phyloP scores from a whole-genome alignment of 768 basidiomycete species.

The Rhodosporidiobolus sp. region DNA sequence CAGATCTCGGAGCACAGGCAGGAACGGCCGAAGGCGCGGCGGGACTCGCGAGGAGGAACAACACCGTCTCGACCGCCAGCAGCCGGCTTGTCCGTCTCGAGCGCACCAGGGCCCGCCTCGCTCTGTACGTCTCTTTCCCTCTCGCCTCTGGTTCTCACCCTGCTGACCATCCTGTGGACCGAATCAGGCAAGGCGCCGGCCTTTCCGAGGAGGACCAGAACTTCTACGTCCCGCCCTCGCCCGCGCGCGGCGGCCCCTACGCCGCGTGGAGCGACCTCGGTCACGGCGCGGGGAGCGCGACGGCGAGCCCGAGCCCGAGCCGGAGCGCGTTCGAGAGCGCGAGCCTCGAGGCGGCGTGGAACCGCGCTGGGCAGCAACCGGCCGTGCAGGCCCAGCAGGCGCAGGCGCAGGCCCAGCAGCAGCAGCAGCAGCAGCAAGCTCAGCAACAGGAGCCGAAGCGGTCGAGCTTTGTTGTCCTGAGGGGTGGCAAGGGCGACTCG shows the following conservation, averaged over 20 bases:
- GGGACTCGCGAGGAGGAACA: conserved; percentile 16
- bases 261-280: conserved; percentile 31
- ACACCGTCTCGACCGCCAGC: conserved; percentile 24
- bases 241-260: conserved; percentile 12
- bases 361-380: neutral
- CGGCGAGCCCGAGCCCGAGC: neutral
- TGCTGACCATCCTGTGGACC: neutral
- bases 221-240: conserved; percentile 36
- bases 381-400: conserved; percentile 1
- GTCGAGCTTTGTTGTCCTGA: conserved; percentile 35
- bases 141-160: neutral
- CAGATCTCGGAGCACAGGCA: neutral
- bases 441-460: conserved; percentile 24
- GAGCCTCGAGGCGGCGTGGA: conserved; percentile 1
- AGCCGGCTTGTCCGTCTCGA: conserved; percentile 31
- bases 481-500: conserved; percentile 34
- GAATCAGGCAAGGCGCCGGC: conserved; percentile 30
- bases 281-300: conserved; percentile 4
- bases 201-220: conserved; percentile 36
- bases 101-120: conserved; percentile 22
- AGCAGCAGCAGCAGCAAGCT: neutral
- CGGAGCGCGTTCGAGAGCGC: neutral
- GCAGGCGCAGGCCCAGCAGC: neutral
- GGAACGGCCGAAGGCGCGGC: neutral
- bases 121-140: conserved; percentile 18